phyloP scores from a whole-genome alignment of 1,284 basidiomycete species.

The Moesziomyces sp. region DNA sequence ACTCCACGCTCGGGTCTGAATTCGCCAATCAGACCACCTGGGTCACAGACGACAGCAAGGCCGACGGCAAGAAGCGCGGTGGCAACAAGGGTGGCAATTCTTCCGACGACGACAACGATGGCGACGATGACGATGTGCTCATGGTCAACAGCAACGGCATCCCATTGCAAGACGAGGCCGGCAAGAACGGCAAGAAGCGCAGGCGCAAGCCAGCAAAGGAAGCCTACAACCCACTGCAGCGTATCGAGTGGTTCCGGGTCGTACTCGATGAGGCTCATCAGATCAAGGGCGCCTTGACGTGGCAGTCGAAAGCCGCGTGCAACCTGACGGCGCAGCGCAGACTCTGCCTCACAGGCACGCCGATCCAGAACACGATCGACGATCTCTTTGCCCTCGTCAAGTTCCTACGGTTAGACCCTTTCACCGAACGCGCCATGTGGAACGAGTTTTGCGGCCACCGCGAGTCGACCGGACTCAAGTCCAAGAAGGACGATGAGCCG shows the following conservation, averaged over 20 bases:
- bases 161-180: slow-evolving; percentile 76
- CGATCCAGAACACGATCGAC: slow-evolving; percentile 98
- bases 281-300: slow-evolving; percentile 94
- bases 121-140: slow-evolving; percentile 12
- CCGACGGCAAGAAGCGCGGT: slow-evolving; percentile 19
- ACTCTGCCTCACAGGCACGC: slow-evolving; percentile 93
- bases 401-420: slow-evolving; percentile 89
- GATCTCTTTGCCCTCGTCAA: slow-evolving; percentile 96
- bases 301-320: slow-evolving; percentile 92
- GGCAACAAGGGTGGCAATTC: slow-evolving; percentile 20
- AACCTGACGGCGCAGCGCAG: slow-evolving; percentile 92
- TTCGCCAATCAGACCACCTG: slow-evolving; percentile 81
- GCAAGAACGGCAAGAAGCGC: slow-evolving; percentile 69
- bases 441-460: slow-evolving; percentile 90
- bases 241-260: slow-evolving; percentile 95
- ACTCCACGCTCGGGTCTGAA: slow-evolving; percentile 92
- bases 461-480: slow-evolving; percentile 73
- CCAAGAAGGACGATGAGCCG: slow-evolving; percentile 48
- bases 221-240: slow-evolving; percentile 86
- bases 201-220: slow-evolving; percentile 71
- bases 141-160: slow-evolving; percentile 72
- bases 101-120: slow-evolving; percentile 12
- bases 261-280: slow-evolving; percentile 94
- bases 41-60: slow-evolving; percentile 37
- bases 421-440: slow-evolving; percentile 93